Base-by-base conservation (phyloP, 805 yeast genomes). In the Starmerella stigmatis region DNA sequence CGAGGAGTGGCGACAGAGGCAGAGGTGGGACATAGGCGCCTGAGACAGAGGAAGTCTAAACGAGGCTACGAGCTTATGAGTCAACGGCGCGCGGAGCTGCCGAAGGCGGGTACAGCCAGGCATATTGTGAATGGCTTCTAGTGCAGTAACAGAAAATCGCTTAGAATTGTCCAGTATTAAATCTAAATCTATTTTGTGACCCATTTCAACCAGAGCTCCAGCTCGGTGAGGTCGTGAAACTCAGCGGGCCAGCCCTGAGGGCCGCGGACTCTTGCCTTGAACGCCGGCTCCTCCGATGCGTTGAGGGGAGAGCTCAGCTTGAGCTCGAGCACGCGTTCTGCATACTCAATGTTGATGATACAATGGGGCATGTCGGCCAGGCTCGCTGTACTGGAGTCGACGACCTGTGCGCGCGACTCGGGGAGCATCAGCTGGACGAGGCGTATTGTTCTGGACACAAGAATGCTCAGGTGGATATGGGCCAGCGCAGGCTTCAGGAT, bases 121-220 rank as follows among this genome's bases (percentile, higher is more conserved):
- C n/a, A 25, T 25, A 25, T 25, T 25, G 27, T 25, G 27, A 8
- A 13, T 7, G n/a, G n/a, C n/a, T n/a, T n/a, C n/a, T n/a, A n/a
- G n/a, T n/a, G n/a, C n/a, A n/a, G n/a, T n/a, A n/a, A n/a, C n/a
- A n/a, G n/a, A n/a, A n/a, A n/a, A n/a, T n/a, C n/a, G n/a, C n/a
- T n/a, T n/a, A n/a, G n/a, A n/a, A n/a, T n/a, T n/a, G n/a, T n/a
- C n/a, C n/a, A n/a, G n/a, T n/a, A n/a, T n/a, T n/a, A n/a, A n/a
- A n/a, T n/a, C n/a, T n/a, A n/a, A n/a, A n/a, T n/a, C 17, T 19
- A 43, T n/a, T 26, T 31, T 8, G 49, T 38, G 11, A 37, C 48
- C 64, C 65, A 62, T 31, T 53, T 52, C 27, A 63, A 49, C 67
- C 67, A 64, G 13, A 57, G 56, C 46, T 64, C 67, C 10, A 64